Evolutionary conservation across 352 stramenopile genomes (phyloP), one percentile per base, ranked within the genome.

Genomic region (Hyaloperonospora brassicae): DNA sequence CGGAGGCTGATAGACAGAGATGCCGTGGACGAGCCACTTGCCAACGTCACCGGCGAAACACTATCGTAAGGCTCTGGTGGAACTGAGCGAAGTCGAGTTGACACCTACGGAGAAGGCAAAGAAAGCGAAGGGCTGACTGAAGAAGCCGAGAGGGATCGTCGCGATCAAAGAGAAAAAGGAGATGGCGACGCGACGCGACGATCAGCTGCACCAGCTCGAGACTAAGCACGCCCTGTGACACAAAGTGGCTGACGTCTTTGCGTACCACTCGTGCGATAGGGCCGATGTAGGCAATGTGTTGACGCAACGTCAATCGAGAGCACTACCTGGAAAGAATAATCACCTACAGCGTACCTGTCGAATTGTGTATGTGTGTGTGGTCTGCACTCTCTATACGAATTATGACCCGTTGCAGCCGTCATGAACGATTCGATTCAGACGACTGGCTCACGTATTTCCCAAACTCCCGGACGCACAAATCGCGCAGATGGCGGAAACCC

Each of bases 91-190:
- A n/a, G 59, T 61, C 21, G 67, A 70, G 25, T 57, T 93, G 49
- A 87, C 78, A 25, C 52, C 69, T 3, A 78, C 89, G 39, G 80
- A 93, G 58, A 93, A 89, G 59, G 77, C 86, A 47, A 93, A 93
- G 66, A 90, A 89, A 56, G 64, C 83, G 49, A 93, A 93, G 69
- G 64, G 61, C 9, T 59, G 92, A 51, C 67, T 78, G 56, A 93
- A 93, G 68, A 93, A 92, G 62, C 68, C 92, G 48, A 93, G 92
- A 67, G 81, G 92, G 64, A 93, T 93, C 50, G 76, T 89, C 56
- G 57, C 70, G 36, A 78, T 92, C 58, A 93, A 93, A 68, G 72
- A 70, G 10, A 91, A 92, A 66, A 67, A 76, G 42, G 72, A 76
- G 13, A 63, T 12, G 84, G 84, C n/a, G 78, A 87, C 27, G 73